phyloP scores from a whole-genome alignment of 2,329 filamentous ascomycete species.

The Aspergillus sp. region DNA sequence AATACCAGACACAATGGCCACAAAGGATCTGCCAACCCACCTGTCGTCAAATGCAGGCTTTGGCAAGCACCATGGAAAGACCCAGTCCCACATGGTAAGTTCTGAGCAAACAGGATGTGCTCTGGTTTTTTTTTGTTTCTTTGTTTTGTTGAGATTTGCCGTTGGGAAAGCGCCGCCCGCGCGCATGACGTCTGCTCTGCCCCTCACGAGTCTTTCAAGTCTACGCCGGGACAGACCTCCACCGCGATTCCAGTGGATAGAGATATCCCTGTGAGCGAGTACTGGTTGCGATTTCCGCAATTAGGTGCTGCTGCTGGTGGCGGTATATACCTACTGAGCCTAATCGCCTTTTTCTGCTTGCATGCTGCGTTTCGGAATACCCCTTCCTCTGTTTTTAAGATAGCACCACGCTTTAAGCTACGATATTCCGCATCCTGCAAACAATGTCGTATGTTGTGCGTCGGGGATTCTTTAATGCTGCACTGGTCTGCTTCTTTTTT shows the following conservation, averaged over 20 bases:
- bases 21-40: constrained; percentile 79
- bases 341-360: neutral
- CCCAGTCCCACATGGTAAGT: constrained; percentile 58
- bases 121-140: neutral
- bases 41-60: constrained; percentile 49
- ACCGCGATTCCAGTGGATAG: neutral
- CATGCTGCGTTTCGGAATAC: neutral
- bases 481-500: constrained; percentile 1
- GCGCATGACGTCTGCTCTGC: constrained; percentile 4
- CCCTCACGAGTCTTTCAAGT: neutral
- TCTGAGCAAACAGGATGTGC: neutral
- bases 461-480: neutral
- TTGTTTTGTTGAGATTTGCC: neutral
- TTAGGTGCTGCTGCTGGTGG: neutral
- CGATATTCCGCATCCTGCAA: neutral
- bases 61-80: constrained; percentile 55
- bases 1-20: constrained; percentile 59
- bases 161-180: neutral
- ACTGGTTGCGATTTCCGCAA: neutral
- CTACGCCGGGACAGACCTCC: neutral
- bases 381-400: neutral
- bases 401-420: neutral
- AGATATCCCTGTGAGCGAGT: neutral
- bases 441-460: neutral
- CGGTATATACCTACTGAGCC: neutral